These are phyloP conservation scores for Tephrocybe rancida DNA, from an alignment of 768 basidiomycete species.

Conservation along the genomic window DNA sequence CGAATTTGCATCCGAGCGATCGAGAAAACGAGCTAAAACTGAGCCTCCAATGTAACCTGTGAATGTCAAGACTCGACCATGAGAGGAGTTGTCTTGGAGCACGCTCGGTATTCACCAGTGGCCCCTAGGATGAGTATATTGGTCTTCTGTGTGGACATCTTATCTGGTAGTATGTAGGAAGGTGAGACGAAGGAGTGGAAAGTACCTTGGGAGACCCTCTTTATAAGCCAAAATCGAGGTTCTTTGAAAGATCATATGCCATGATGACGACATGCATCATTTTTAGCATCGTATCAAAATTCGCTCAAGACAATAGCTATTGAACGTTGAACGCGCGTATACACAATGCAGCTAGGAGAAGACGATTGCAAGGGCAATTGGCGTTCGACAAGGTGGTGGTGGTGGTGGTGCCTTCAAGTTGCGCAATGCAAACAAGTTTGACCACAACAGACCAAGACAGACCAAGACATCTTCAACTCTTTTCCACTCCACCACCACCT, in stretches of 20 bases:
- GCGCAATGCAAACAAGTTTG: slow-evolving; percentile 28
- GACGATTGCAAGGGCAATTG: no score
- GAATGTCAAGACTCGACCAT: not conserved
- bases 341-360: no score
- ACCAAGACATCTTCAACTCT: no score
- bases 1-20: slow-evolving; percentile 31
- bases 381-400: no score
- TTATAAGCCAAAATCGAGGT: not conserved
- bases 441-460: slow-evolving; percentile 42
- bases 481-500: no score
- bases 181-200: not conserved
- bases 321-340: no score
- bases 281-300: no score
- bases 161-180: not conserved
- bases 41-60: slow-evolving; percentile 53
- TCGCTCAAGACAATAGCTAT: no score
- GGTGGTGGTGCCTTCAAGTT: no score
- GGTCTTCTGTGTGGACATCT: slow-evolving; percentile 7
- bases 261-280: no score
- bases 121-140: slow-evolving; percentile 18
- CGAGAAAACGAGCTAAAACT: slow-evolving; percentile 44
- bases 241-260: not conserved
- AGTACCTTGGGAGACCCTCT: not conserved
- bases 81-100: not conserved
- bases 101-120: slow-evolving; percentile 7